Conservation (phyloP, 2,329 filamentous ascomycete species). For the Periconia macrospinosa region DNA sequence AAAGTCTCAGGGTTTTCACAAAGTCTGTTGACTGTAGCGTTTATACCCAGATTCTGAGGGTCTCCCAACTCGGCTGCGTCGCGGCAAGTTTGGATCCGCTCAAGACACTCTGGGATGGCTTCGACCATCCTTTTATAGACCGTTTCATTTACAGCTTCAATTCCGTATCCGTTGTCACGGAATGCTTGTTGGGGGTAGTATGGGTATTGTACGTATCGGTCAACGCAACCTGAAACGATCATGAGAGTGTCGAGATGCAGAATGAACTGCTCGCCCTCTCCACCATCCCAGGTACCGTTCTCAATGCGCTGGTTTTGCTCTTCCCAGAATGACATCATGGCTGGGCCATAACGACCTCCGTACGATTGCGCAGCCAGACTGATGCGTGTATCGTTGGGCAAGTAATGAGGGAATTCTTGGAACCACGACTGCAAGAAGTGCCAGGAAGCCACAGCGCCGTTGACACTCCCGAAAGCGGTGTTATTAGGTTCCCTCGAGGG, state of each 20-base stretch:
- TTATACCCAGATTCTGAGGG: not conserved
- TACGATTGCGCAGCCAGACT: constrained; percentile 42
- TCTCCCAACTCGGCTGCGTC: not conserved
- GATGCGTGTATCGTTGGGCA: constrained; percentile 38
- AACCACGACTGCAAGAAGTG: constrained; percentile 67
- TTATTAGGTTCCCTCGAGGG: constrained; percentile 53
- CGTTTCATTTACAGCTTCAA: not conserved
- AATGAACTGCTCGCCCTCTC: not conserved
- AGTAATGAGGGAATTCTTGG: constrained; percentile 60
- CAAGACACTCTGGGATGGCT: not conserved
- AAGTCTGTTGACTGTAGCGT: not conserved
- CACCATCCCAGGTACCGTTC: not conserved
- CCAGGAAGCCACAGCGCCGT: constrained; percentile 64
- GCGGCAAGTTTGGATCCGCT: not conserved
- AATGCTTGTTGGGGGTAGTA: too few species aligned
- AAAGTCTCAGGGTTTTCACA: not conserved
- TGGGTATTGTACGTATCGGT: too few species aligned
- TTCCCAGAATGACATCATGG: constrained; percentile 61
- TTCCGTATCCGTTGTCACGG: too few species aligned
- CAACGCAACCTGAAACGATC: too few species aligned
- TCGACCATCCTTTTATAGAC: not conserved
- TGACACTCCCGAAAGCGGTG: constrained; percentile 60
- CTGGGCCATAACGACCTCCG: constrained; percentile 69
- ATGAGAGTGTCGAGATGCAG: not conserved
- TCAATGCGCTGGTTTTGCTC: constrained; percentile 59